Evolutionary conservation across 176 grass and related monocot species (phyloP), one percentile per base, ranked within the genome.

Genomic region (Cenchrus purpureus): DNA sequence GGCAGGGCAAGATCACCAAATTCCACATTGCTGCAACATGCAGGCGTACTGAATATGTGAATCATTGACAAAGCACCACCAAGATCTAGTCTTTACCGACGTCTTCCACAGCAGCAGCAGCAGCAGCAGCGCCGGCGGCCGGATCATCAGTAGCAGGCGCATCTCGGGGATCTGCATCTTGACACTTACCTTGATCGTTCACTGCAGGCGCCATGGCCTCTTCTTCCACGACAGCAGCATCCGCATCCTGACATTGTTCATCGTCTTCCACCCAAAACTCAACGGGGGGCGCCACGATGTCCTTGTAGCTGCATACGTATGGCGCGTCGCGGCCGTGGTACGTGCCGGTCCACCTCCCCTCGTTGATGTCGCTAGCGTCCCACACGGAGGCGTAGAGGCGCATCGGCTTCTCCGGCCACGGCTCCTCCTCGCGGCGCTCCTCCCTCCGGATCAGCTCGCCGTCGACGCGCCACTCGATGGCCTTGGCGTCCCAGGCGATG

Each of bases 401-500:
- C 94, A 94, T 97, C n/a, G 92, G 94, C 61, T 94, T 97, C 72
- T 87, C 77, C 7, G 88, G 90, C 92, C 94, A 92, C 0, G 88
- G 71, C 44, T 92, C 72, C 32, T 63, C 92, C 3, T 62, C 60
- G 20, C 61, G 61, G 61, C 92, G 82, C 86, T 90, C 90, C 55
- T 94, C 90, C 82, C 73, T 44, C 50, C 83, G 57, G 59, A 97
- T 32, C 62, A 92, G 22, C 61, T 85, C 82, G 50, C 85, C 92
- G 73, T 97, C 92, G 31, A 94, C 67, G 44, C 91, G 87, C 94
- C 91, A 97, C 86, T 93, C 89, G 72, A 93, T 90, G 65, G 15
- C 50, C 2, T 82, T n/a, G 20, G 5, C 78, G 42, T 58, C 85
- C 89, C 91, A 97, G 11, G 86, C 68, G 73, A 97, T 89, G 74